Evolutionary conservation across 805 yeast species (phyloP).

Genomic region (Metschnikowia borealis): DNA sequence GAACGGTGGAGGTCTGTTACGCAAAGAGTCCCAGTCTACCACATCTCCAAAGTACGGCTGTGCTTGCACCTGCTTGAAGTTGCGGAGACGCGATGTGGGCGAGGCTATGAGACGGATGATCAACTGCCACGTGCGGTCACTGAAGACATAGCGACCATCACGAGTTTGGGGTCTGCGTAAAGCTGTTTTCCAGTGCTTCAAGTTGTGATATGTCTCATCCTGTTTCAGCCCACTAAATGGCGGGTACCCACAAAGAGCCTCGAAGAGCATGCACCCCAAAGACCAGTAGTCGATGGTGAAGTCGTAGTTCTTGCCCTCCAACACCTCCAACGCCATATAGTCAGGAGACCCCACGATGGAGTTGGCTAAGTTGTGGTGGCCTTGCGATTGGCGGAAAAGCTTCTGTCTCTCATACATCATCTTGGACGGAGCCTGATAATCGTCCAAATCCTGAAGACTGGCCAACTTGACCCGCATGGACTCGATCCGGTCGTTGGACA

Average conservation of each 20-base stretch:
- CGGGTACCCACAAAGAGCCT: conserved; percentile 93
- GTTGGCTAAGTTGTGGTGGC: conserved; percentile 82
- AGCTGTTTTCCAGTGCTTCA: conserved; percentile 88
- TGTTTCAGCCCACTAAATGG: conserved; percentile 93
- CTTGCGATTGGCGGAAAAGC: conserved; percentile 75
- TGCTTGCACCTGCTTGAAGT: conserved; percentile 74
- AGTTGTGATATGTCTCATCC: conserved; percentile 90
- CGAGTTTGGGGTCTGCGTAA: conserved; percentile 87
- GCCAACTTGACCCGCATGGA: conserved; percentile 72
- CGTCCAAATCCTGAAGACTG: conserved; percentile 69
- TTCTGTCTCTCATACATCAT: conserved; percentile 84
- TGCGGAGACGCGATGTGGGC: conserved; percentile 68
- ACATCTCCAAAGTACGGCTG: conserved; percentile 83
- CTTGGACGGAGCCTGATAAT: conserved; percentile 57
- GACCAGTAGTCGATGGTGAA: conserved; percentile 99
- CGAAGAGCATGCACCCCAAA: conserved; percentile 94
- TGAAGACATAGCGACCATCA: conserved; percentile 86
- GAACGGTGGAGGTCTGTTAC: conserved; percentile 83
- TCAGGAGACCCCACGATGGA: conserved; percentile 98
- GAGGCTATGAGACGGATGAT: conserved; percentile 76
- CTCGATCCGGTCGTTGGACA: conserved; percentile 88
- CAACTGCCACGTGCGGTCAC: conserved; percentile 94
- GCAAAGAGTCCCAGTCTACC: conserved; percentile 61
- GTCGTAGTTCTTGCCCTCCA: conserved; percentile 90
- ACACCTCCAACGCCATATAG: conserved; percentile 96